Conservation (phyloP, 225 moss, liverwort and hornwort genomes). For the Antitrichia curtipendula region DNA sequence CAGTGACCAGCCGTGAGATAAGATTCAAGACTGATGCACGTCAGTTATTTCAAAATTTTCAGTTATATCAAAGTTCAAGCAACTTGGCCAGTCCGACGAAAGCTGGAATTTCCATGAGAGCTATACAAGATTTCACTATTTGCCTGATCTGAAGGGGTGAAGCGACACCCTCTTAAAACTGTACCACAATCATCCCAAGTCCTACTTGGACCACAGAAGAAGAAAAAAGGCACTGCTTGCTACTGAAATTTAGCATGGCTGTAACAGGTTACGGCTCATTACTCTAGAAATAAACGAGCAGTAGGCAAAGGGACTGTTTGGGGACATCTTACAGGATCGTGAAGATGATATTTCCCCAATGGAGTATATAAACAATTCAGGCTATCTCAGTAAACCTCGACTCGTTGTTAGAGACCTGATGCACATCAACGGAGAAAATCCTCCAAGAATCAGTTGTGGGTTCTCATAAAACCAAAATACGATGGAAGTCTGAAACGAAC, state of each 20-base stretch:
- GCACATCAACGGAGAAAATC: background rate
- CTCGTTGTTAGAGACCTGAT: constrained; percentile 19
- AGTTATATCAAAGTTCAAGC: background rate
- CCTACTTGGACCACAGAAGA: background rate
- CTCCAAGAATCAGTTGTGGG: background rate
- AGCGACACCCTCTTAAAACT: background rate
- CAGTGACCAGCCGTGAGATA: background rate
- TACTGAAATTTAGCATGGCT: background rate
- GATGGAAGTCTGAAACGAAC: background rate
- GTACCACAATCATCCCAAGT: constrained; percentile 1
- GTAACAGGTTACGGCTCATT: background rate
- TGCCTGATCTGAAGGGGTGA: background rate
- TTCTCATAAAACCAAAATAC: background rate
- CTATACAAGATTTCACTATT: constrained; percentile 9
- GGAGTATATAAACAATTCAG: background rate
- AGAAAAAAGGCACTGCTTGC: background rate
- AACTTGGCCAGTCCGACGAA: background rate
- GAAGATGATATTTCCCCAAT: background rate
- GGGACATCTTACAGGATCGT: constrained; percentile 5
- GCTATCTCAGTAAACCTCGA: constrained; percentile 31
- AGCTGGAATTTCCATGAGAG: background rate
- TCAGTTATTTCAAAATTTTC: background rate
- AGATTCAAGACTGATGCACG: background rate
- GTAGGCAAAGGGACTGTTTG: background rate
- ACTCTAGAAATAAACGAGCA: background rate